phyloP scores from a whole-genome alignment of 2,329 filamentous ascomycete genomes.

The Pseudonectria buxi region DNA sequence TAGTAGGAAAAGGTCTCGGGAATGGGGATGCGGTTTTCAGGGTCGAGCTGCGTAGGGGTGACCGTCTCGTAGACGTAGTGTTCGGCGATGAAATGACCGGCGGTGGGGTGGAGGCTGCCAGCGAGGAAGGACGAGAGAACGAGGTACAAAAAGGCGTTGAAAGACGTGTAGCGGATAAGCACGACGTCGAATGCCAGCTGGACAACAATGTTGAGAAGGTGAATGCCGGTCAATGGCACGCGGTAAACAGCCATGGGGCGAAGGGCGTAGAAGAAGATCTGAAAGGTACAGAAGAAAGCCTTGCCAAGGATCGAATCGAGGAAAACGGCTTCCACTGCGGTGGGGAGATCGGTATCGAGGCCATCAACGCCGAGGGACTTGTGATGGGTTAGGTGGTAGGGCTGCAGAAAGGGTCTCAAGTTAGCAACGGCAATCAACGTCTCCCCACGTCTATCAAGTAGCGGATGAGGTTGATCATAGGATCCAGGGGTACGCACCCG shows the following conservation, averaged over 20 bases:
- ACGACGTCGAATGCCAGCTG: constrained; percentile 73
- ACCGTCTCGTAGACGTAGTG: constrained; percentile 77
- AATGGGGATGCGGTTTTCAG: constrained; percentile 56
- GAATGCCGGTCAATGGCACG: constrained; percentile 78
- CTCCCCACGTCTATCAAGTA: neutral
- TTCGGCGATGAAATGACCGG: constrained; percentile 97
- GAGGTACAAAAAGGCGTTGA: constrained; percentile 70
- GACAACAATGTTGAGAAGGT: constrained; percentile 70
- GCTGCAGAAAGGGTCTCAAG: constrained; percentile 38
- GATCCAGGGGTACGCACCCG: constrained; percentile 48
- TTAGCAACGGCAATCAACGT: constrained; percentile 13
- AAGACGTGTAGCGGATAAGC: constrained; percentile 55
- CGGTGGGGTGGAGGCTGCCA: constrained; percentile 86
- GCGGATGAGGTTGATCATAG: neutral
- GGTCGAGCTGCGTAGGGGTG: constrained; percentile 46
- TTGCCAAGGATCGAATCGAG: constrained; percentile 94
- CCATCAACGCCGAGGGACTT: constrained; percentile 96
- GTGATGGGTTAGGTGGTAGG: constrained; percentile 97
- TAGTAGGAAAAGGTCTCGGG: constrained; percentile 98
- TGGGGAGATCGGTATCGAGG: constrained; percentile 92
- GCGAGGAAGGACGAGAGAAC: constrained; percentile 88
- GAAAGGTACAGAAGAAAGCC: constrained; percentile 98
- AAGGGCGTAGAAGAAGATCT: constrained; percentile 97
- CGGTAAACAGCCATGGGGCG: constrained; percentile 92
- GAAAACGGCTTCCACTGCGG: constrained; percentile 81